Base-by-base conservation (phyloP, 805 yeast genomes). In the Vanderwaltozyma verrucispora region DNA sequence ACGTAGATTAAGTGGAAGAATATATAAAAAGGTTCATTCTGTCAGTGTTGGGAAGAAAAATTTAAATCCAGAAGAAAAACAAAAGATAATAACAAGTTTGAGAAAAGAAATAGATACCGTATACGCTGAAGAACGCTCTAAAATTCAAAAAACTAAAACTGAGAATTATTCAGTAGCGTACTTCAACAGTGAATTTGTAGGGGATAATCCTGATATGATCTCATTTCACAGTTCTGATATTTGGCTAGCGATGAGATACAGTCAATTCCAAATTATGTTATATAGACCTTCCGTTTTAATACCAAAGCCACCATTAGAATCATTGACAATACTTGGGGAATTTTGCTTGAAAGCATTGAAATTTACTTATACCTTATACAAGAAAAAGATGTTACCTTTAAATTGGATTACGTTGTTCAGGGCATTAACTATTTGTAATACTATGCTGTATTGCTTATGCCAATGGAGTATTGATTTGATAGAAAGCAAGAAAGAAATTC, bases 391-490 rank as follows among this genome's bases (percentile, higher is more conserved):
- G 29, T 48, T 71, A 24, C 76, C 75, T 0, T 49, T 68, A 40
- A 70, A 68, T 39, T 72, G 77, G 77, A 65, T 69, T 16, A 68
- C 74, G 1, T 47, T 68, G 9, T 65, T 68, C 44, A 57, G 72
- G 36, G 64, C 72, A 19, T 41, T 72, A 23, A 64, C 69, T 13
- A 62, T 63, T n/a, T 69, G 74, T 49, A 64, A 72, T 16, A 65
- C 71, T 1, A 56, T 71, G 15, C 46, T 71, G 2, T 68, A 63
- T 45, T 71, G 75, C 45, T 43, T 72, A 15, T 65, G 71, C 35
- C 67, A 65, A 32, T 64, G 71, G 64, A 56, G 66, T 27, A 64
- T 70, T 24, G 73, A 72, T 47, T 48, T 70, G 16, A 51, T 60
- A 13, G 72, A 65, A 39, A 60, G 71, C 21, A 66, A 68, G 42